Percentiles rank a stretch among this genome's conserved stretches.
Conservation (phyloP, 2,329 filamentous ascomycete species). For the Penicillium sp. region DNA sequence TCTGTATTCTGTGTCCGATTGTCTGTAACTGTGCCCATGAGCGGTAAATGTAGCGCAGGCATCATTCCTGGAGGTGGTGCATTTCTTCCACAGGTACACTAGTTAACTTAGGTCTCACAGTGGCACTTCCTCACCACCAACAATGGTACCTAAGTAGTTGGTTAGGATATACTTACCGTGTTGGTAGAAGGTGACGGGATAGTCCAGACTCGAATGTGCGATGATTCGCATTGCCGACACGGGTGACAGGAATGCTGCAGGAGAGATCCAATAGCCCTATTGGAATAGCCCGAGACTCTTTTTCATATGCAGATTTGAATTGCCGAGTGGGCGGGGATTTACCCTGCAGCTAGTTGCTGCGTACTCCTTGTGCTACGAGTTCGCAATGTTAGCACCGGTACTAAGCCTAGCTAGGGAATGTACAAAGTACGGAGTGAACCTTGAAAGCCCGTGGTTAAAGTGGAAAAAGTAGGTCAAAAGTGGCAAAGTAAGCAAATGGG, state of each 20-base stretch:
- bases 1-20: no score
- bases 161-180: no score
- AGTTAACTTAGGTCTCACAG: no score
- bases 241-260: conserved; percentile 2
- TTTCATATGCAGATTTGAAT: background rate
- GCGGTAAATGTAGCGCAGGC: no score
- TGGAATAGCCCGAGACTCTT: background rate
- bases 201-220: background rate
- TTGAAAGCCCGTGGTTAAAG: background rate
- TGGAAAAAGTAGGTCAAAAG: background rate
- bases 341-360: no score
- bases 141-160: no score
- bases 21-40: no score
- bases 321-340: background rate
- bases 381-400: background rate
- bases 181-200: no score
- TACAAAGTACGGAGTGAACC: background rate
- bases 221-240: conserved; percentile 10
- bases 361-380: conserved; percentile 10
- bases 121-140: no score
- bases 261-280: background rate
- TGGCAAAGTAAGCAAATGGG: background rate
- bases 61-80: no score
- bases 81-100: no score
- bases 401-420: background rate